A percentile compares a stretch with the other conserved stretches of the same genome.
phyloP scores from a whole-genome alignment of 2,329 filamentous ascomycete genomes.

The Triangularia setosa region DNA sequence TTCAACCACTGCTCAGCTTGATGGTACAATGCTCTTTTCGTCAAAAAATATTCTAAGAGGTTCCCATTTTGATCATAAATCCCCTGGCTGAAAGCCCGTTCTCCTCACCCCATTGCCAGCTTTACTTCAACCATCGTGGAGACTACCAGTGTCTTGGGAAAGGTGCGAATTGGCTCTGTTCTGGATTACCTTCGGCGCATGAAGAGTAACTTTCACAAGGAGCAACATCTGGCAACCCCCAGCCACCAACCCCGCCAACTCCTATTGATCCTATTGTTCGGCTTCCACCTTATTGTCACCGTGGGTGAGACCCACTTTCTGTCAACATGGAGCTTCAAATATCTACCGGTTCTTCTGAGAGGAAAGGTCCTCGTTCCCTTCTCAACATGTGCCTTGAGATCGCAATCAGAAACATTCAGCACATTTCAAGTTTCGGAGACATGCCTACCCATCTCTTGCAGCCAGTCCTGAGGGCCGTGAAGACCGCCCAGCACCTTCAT shows the following conservation, averaged over 20 bases:
- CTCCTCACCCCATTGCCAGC: neutral
- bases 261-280: neutral
- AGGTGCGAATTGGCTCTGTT: neutral
- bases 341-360: neutral
- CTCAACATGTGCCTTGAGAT: slow-evolving; percentile 47
- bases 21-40: neutral
- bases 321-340: neutral
- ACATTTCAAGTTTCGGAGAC: slow-evolving; percentile 67
- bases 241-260: neutral
- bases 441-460: slow-evolving; percentile 64
- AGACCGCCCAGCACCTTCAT: slow-evolving; percentile 70
- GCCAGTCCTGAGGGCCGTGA: slow-evolving; percentile 66
- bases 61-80: neutral
- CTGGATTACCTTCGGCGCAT: neutral
- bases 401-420: slow-evolving; percentile 50
- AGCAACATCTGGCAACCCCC: neutral
- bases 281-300: neutral
- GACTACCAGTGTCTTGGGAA: neutral
- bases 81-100: neutral
- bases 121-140: neutral
- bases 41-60: neutral
- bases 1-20: neutral
- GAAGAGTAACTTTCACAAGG: neutral
- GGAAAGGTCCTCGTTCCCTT: slow-evolving; percentile 38
- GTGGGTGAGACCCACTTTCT: neutral